phyloP scores from a whole-genome alignment of 106 monocot genomes.

The Allium cepa region DNA sequence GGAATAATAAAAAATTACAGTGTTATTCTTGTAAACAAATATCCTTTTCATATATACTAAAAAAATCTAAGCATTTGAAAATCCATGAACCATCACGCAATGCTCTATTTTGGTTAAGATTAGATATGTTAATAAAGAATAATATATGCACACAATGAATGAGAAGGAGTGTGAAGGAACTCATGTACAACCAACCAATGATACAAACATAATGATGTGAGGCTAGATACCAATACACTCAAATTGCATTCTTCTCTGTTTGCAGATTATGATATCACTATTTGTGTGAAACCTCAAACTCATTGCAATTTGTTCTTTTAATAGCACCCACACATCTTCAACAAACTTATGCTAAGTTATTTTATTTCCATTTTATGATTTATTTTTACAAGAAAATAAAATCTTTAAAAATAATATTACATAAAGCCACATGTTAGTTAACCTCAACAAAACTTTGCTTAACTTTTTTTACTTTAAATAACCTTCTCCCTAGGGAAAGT shows the following conservation, averaged over 20 bases:
- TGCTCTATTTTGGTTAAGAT: too few relatives aligned
- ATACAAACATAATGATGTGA: conserved; percentile 3
- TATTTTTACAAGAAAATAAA: neutral
- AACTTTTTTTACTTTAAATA: neutral
- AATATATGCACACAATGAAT: neutral
- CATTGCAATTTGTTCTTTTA: conserved; percentile 4
- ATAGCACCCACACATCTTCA: conserved; percentile 9
- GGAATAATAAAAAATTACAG: too few relatives aligned
- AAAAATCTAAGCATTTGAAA: too few relatives aligned
- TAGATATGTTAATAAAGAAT: too few relatives aligned
- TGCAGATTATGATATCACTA: neutral
- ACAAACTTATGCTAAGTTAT: neutral
- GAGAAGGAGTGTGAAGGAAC: neutral
- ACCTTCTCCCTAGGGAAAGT: neutral
- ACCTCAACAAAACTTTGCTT: neutral
- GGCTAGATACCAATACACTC: neutral
- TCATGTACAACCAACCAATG: conserved; percentile 4
- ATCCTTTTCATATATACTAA: too few relatives aligned
- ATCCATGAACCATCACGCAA: too few relatives aligned
- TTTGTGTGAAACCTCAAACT: conserved; percentile 3
- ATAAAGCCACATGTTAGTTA: neutral
- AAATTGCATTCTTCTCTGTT: neutral
- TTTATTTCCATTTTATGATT: neutral
- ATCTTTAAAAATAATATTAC: neutral
- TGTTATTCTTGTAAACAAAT: too few relatives aligned